Conservation (phyloP, 2,329 filamentous ascomycete genomes). For the Aspergillus costaricaensis region DNA sequence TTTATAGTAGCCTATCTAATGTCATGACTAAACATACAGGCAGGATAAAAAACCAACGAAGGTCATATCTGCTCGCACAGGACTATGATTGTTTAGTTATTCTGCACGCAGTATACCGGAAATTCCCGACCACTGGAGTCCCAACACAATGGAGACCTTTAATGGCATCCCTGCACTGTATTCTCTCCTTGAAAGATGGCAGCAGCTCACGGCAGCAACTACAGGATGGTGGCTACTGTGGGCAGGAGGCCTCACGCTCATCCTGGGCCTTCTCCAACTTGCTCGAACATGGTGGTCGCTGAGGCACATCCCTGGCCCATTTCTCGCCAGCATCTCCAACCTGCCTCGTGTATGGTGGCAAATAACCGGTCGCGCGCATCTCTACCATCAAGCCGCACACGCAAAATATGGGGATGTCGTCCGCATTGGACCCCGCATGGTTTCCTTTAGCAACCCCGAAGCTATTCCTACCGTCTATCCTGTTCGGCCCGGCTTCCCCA, state of each 20-base stretch:
- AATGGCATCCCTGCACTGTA: too few relatives aligned
- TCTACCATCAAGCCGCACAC: constrained; percentile 24
- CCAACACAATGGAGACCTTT: too few relatives aligned
- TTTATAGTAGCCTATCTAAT: too few relatives aligned
- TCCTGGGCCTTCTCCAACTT: not conserved
- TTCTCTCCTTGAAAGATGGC: too few relatives aligned
- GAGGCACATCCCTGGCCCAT: constrained; percentile 29
- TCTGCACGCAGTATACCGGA: too few relatives aligned
- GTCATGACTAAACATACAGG: too few relatives aligned
- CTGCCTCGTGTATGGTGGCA: constrained; percentile 29
- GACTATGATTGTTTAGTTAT: too few relatives aligned
- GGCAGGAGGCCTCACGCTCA: not conserved
- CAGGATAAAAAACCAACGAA: too few relatives aligned
- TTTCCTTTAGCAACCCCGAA: constrained; percentile 30
- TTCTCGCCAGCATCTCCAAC: constrained; percentile 28
- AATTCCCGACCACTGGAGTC: too few relatives aligned
- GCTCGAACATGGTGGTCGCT: not conserved
- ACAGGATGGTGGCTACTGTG: not conserved
- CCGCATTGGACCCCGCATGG: constrained; percentile 33
- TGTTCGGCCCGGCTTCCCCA: constrained; percentile 16
- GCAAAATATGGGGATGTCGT: constrained; percentile 30
- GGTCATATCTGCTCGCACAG: too few relatives aligned
- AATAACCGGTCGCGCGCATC: constrained; percentile 23
- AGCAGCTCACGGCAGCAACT: too few relatives aligned
- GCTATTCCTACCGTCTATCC: constrained; percentile 27